These are phyloP conservation scores for Picochlorum sp. DNA, from an alignment of 139 green algal species.

Conservation along the genomic window DNA sequence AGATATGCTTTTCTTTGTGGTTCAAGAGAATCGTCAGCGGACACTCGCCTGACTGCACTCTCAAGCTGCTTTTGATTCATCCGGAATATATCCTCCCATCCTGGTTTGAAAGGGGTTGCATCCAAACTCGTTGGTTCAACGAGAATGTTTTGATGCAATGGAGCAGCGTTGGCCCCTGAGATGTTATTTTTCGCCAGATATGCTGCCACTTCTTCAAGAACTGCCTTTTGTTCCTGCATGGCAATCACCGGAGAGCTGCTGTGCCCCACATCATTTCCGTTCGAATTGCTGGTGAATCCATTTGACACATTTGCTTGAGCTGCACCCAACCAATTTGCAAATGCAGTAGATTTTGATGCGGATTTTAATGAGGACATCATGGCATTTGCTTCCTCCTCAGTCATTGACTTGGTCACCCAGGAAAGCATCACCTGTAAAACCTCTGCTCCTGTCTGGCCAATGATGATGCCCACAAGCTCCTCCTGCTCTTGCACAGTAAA, in stretches of 20 bases:
- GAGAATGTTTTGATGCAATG: neutral
- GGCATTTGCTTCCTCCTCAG: conserved; percentile 54
- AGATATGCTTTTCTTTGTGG: conserved; percentile 91
- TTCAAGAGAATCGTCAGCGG: conserved; percentile 76
- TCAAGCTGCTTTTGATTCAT: conserved; percentile 99
- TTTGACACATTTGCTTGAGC: conserved; percentile 16
- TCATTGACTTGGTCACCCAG: conserved; percentile 79
- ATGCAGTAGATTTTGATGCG: conserved; percentile 85
- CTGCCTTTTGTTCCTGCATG: conserved; percentile 11
- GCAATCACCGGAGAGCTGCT: neutral
- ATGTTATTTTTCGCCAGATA: conserved; percentile 41
- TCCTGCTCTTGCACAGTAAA: conserved; percentile 91
- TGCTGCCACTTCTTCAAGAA: conserved; percentile 56
- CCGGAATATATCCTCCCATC: conserved; percentile 96
- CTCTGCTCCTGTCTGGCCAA: conserved; percentile 86
- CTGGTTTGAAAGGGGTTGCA: conserved; percentile 55
- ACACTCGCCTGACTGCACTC: conserved; percentile 79
- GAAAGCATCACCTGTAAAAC: conserved; percentile 89
- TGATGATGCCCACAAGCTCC: conserved; percentile 82
- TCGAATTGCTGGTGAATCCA: neutral
- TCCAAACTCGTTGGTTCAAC: conserved; percentile 18
- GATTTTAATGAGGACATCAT: conserved; percentile 74
- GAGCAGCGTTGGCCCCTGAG: neutral
- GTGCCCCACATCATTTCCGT: neutral
- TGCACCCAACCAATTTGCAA: conserved; percentile 85